phyloP scores from a whole-genome alignment of 192 early-diverging fungal species.

The Linnemannia zychae region DNA sequence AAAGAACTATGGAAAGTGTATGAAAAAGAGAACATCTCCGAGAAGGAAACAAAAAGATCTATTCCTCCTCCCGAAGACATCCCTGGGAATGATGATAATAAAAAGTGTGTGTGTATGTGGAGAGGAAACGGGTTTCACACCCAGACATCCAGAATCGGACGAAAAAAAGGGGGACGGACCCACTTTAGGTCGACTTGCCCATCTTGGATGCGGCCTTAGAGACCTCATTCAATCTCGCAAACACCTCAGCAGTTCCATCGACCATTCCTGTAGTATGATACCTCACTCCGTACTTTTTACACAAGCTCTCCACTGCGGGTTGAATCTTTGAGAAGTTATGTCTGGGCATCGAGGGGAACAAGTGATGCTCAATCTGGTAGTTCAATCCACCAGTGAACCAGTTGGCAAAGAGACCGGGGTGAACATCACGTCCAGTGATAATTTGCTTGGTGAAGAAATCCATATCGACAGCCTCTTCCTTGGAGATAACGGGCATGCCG shows the following conservation, averaged over 20 bases:
- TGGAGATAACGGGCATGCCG: constrained; percentile 86
- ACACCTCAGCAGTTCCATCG: constrained; percentile 74
- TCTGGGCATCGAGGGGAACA: constrained; percentile 86
- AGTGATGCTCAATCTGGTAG: constrained; percentile 91
- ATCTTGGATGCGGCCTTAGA: constrained; percentile 59
- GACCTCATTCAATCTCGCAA: constrained; percentile 64
- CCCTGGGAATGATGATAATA: no score
- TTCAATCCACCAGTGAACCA: constrained; percentile 90
- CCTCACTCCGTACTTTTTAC: constrained; percentile 74
- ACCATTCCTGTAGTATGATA: constrained; percentile 75
- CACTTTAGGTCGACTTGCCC: constrained; percentile 47
- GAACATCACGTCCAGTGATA: constrained; percentile 84
- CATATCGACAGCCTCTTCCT: constrained; percentile 71
- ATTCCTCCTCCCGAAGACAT: no score
- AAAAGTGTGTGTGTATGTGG: no score
- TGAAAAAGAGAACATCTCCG: no score
- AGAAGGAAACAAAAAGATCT: no score
- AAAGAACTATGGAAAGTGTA: no score
- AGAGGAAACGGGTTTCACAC: no score
- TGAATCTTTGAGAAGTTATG: constrained; percentile 76
- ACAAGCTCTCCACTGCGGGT: constrained; percentile 73
- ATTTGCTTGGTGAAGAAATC: constrained; percentile 84
- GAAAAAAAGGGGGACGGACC: no score
- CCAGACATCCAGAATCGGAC: no score
- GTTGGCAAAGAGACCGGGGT: constrained; percentile 69